Conservation (phyloP, 257 asterid genomes). For the Solanum bulbocastanum region DNA sequence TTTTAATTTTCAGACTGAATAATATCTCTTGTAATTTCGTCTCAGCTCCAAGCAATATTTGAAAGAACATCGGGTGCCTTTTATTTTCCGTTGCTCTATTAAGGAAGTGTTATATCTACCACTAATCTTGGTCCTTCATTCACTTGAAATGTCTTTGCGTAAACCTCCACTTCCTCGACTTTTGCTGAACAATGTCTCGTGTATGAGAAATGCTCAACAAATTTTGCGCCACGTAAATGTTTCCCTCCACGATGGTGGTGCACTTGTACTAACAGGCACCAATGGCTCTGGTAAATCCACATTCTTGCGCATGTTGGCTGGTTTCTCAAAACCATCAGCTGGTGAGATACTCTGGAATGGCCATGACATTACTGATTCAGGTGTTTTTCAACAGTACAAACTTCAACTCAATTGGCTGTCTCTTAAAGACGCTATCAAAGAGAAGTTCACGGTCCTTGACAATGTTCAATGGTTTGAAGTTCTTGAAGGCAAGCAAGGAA, state of each 20-base stretch:
- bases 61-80: neutral
- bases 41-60: neutral
- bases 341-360: constrained; percentile 87
- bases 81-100: neutral
- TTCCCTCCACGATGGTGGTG: constrained; percentile 67
- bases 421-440: constrained; percentile 66
- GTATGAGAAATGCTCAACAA: constrained; percentile 93
- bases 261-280: constrained; percentile 63
- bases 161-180: constrained; percentile 65
- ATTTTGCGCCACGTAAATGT: constrained; percentile 74
- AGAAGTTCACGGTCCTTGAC: constrained; percentile 60
- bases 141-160: constrained; percentile 30
- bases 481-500: constrained; percentile 75
- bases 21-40: neutral
- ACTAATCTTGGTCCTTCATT: neutral
- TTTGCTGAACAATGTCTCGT: constrained; percentile 62
- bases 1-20: neutral
- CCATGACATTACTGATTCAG: constrained; percentile 61
- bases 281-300: constrained; percentile 84
- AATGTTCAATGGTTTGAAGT: constrained; percentile 79
- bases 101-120: neutral
- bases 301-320: constrained; percentile 75
- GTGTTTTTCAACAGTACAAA: constrained; percentile 74
- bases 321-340: constrained; percentile 74
- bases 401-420: constrained; percentile 79